phyloP scores from a whole-genome alignment of 2,329 filamentous ascomycete species.

The Penicillium sp. region DNA sequence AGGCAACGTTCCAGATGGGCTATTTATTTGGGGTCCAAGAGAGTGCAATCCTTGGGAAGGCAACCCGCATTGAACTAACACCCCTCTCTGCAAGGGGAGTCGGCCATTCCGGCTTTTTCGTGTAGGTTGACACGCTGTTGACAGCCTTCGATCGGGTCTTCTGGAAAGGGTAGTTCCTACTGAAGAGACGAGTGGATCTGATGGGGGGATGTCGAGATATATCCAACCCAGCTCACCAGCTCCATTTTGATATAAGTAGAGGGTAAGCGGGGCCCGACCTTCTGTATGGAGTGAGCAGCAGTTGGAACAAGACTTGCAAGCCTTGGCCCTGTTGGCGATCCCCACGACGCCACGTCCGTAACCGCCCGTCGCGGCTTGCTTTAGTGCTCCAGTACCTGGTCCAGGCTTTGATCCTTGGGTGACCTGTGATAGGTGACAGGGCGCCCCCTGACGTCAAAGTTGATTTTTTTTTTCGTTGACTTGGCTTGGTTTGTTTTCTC shows the following conservation, averaged over 20 bases:
- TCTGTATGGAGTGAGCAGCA: background rate
- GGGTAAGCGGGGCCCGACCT: conserved; percentile 17
- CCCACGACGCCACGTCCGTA: conserved; percentile 26
- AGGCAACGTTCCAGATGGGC: conserved; percentile 1
- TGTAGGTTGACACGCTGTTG: conserved; percentile 4
- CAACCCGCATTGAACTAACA: background rate
- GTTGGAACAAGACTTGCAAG: conserved; percentile 24
- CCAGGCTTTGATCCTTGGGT: conserved; percentile 17
- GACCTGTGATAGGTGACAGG: conserved; percentile 3
- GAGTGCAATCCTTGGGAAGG: background rate
- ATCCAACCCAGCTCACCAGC: too few relatives aligned
- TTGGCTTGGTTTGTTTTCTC: background rate
- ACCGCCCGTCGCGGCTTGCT: conserved; percentile 10
- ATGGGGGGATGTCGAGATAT: background rate
- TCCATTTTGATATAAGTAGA: background rate
- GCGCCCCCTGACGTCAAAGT: conserved; percentile 27
- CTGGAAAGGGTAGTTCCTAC: conserved; percentile 17
- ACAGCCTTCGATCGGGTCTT: conserved; percentile 14
- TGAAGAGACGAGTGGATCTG: background rate
- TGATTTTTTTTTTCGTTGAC: conserved; percentile 1
- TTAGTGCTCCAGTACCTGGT: conserved; percentile 14
- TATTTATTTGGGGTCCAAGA: conserved; percentile 1
- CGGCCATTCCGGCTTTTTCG: background rate
- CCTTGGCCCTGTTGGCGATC: conserved; percentile 25
- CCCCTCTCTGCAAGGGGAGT: conserved; percentile 9